Evolutionary conservation across 108 stramenopile genomes (phyloP), one percentile per base, ranked within the genome.

Genomic region (Conticribra guillardii): DNA sequence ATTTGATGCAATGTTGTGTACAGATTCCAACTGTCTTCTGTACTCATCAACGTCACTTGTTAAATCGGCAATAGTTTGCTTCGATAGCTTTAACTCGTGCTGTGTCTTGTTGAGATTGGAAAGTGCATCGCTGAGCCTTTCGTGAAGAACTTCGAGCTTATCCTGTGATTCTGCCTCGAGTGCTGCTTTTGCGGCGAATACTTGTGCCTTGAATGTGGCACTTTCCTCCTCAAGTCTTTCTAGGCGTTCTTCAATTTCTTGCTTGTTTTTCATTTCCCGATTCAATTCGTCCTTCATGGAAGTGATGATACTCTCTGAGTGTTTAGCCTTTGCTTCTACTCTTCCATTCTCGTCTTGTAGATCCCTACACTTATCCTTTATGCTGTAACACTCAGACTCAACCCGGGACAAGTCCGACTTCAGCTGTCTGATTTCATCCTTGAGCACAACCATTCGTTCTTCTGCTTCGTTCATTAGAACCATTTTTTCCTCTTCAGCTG

Each of bases 401-500:
- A 79, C 75, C 26, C 79, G 82, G 21, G 73, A 70, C 16, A 89
- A 67, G 16, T 73, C 76, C 4, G 60, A 50, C 54, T 81, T 64
- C 21, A 78, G 73, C 23, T 83, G 71, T 19, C 59, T 49, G 14
- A 73, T 67, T 37, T 78, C 77, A 1, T 56, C 72, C 55, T 80
- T 75, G 4, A 92, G 72, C 21, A 62, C 29, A 5, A 60, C 24
- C 80, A 92, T 88, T 57, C 64, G 71, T 9, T 68, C 79, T 64
- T 91, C 87, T 33, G 84, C 90, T 53, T 94, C 89, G n/a, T 62
- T 67, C 32, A 94, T 70, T 51, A 90, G 41, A 2, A 60, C 26
- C 33, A 85, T 80, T 64, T 90, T 87, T 62, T 94, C 93, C 46
- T 94, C 93, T 18, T 87, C 87, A 59, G 85, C 79, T 50, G 74